phyloP scores from a whole-genome alignment of 2,329 filamentous ascomycete genomes.

The Fusarium keratoplasticum region DNA sequence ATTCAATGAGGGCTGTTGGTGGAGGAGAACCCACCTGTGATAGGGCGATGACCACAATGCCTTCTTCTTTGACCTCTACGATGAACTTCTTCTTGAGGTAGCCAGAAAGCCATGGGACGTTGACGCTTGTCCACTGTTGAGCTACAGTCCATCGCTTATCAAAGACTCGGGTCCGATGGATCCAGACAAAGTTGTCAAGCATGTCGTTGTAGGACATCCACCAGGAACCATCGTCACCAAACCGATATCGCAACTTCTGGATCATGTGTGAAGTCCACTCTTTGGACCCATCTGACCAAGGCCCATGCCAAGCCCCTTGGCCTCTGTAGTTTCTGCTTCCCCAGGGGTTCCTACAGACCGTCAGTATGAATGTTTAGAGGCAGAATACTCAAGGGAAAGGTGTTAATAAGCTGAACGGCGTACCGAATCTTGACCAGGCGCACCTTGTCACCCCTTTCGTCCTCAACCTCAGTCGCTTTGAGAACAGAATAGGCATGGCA shows the following conservation, averaged over 20 bases:
- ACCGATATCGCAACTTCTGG: slow-evolving; percentile 71
- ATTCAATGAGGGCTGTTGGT: not conserved
- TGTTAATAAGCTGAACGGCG: not conserved
- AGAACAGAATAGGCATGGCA: slow-evolving; percentile 65
- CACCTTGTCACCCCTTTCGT: slow-evolving; percentile 53
- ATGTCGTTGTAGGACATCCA: slow-evolving; percentile 61
- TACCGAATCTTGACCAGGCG: slow-evolving; percentile 60
- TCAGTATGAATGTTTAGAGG: not conserved
- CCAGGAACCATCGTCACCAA: slow-evolving; percentile 73
- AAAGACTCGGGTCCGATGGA: slow-evolving; percentile 60
- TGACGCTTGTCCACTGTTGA: slow-evolving; percentile 57
- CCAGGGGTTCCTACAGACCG: slow-evolving; percentile 73
- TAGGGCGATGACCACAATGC: slow-evolving; percentile 57
- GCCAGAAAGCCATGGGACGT: slow-evolving; percentile 58
- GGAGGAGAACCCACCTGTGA: slow-evolving; percentile 46
- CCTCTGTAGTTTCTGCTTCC: slow-evolving; percentile 62
- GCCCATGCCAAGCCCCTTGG: slow-evolving; percentile 73
- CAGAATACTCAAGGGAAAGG: not conserved
- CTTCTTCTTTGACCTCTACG: slow-evolving; percentile 54
- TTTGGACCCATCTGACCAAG: slow-evolving; percentile 79
- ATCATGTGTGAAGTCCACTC: slow-evolving; percentile 83
- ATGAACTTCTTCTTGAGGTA: slow-evolving; percentile 59
- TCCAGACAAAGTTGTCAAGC: slow-evolving; percentile 56
- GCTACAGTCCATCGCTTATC: slow-evolving; percentile 59
- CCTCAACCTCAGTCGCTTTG: slow-evolving; percentile 57